Percentiles rank a stretch among this genome's conserved stretches.
These are phyloP conservation scores for Neofusicoccum kwambonambiense DNA, from an alignment of 2,329 filamentous ascomycete genomes.

Conservation along the genomic window DNA sequence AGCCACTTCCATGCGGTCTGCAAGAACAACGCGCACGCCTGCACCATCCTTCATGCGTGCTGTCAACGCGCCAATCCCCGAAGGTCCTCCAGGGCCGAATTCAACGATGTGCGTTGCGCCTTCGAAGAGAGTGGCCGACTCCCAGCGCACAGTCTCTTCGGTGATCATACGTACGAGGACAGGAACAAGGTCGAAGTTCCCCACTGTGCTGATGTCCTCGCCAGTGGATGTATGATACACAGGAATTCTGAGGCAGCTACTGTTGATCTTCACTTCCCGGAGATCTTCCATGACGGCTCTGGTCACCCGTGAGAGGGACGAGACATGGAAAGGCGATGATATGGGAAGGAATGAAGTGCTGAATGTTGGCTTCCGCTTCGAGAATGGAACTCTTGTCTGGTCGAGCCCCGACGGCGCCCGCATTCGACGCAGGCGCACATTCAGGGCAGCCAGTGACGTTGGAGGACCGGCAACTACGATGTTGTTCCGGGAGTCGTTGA, in stretches of 20 bases:
- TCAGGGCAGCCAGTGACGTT: slow-evolving; percentile 30
- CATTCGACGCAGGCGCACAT: slow-evolving; percentile 27
- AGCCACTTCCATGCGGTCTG: slow-evolving; percentile 14
- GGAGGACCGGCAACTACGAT: slow-evolving; percentile 34
- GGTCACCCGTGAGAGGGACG: slow-evolving; percentile 28
- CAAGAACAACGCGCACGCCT: slow-evolving; percentile 24
- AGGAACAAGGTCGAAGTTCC: slow-evolving; percentile 22
- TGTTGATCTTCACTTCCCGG: slow-evolving; percentile 19
- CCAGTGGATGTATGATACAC: slow-evolving; percentile 25
- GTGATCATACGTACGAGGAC: slow-evolving; percentile 23
- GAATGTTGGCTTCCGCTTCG: slow-evolving; percentile 24
- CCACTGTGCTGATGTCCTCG: slow-evolving; percentile 21
- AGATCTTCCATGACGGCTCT: slow-evolving; percentile 13
- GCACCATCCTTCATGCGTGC: slow-evolving; percentile 22
- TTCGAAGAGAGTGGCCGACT: slow-evolving; percentile 21
- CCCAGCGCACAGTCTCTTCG: slow-evolving; percentile 25
- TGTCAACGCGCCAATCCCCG: slow-evolving; percentile 24
- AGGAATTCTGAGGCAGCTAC: slow-evolving; percentile 21
- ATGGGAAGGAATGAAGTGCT: slow-evolving; percentile 42
- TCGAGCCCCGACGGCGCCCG: slow-evolving; percentile 19
- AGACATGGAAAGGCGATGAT: slow-evolving; percentile 42
- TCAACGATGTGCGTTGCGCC: slow-evolving; percentile 24
- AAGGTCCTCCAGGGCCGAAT: slow-evolving; percentile 26
- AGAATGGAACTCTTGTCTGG: slow-evolving; percentile 17
- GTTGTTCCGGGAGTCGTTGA: slow-evolving; percentile 31